A percentile compares a stretch with the other conserved stretches of the same genome.
Evolutionary conservation across 306 rosid species (phyloP).

Genomic region (Begonia fuchsioides): DNA sequence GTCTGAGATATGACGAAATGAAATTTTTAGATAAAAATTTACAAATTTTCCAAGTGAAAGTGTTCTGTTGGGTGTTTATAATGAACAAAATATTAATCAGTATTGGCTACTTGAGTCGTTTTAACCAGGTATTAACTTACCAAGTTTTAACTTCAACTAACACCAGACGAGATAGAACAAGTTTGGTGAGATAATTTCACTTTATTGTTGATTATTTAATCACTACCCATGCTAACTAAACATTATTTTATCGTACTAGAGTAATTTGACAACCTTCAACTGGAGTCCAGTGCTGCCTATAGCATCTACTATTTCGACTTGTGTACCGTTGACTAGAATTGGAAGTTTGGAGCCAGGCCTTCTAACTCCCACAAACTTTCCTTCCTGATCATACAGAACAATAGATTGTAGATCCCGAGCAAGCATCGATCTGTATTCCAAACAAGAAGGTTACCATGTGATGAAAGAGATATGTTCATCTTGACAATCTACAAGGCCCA

Average conservation of each 20-base stretch:
- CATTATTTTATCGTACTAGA: no score
- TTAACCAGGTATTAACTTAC: neutral
- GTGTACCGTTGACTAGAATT: slow-evolving; percentile 63
- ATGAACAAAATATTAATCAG: neutral
- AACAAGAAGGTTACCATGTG: slow-evolving; percentile 5
- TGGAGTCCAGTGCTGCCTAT: slow-evolving; percentile 89
- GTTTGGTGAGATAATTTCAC: no score
- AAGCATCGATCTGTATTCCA: slow-evolving; percentile 76
- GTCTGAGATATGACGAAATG: slow-evolving; percentile 39
- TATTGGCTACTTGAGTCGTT: neutral
- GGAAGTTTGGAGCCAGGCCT: slow-evolving; percentile 80
- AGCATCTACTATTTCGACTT: slow-evolving; percentile 65
- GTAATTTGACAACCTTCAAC: slow-evolving; percentile 51
- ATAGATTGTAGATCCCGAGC: slow-evolving; percentile 88
- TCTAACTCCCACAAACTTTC: slow-evolving; percentile 85
- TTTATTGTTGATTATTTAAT: no score
- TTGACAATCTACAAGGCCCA: neutral
- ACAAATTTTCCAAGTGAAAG: no score
- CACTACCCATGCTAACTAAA: no score
- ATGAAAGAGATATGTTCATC: neutral
- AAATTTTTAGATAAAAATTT: no score
- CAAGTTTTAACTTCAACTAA: neutral
- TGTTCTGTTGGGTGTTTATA: no score
- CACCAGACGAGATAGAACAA: no score
- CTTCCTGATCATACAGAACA: slow-evolving; percentile 70